phyloP scores from a whole-genome alignment of 768 basidiomycete species.

The Rubroboletus satanas region DNA sequence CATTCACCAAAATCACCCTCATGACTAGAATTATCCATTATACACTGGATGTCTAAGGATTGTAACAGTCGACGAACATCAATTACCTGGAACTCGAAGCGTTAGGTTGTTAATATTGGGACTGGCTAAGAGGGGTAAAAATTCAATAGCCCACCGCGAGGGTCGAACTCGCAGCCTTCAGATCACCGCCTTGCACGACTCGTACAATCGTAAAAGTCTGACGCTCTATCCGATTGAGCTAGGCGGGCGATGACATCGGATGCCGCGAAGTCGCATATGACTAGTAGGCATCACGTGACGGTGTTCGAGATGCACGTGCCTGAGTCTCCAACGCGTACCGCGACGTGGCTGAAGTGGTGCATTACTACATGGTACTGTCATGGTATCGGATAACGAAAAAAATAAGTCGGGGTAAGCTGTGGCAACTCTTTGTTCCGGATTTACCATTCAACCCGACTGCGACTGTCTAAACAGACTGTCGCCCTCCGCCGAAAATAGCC shows the following conservation, averaged over 20 bases:
- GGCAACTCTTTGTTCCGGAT: not conserved
- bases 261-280: conserved; percentile 28
- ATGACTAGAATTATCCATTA: not conserved
- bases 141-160: conserved; percentile 67
- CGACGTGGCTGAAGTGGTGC: not conserved
- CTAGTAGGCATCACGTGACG: conserved; percentile 20
- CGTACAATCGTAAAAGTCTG: conserved; percentile 50
- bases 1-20: not conserved
- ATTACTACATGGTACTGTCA: not conserved
- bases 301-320: conserved; percentile 18
- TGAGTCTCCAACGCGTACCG: conserved; percentile 1
- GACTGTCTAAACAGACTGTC: not conserved
- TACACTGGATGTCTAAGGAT: not conserved
- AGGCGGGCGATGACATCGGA: conserved; percentile 40
- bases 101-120: not conserved
- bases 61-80: not conserved
- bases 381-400: conserved; percentile 50
- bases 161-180: conserved; percentile 86
- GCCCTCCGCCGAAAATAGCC: not conserved
- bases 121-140: not conserved
- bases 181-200: conserved; percentile 46
- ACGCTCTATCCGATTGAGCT: conserved; percentile 69
- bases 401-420: conserved; percentile 35
- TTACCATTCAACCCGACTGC: not conserved
- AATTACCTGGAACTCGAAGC: not conserved